phyloP scores from a whole-genome alignment of 305 asterid genomes.

The Solanum hybrid region DNA sequence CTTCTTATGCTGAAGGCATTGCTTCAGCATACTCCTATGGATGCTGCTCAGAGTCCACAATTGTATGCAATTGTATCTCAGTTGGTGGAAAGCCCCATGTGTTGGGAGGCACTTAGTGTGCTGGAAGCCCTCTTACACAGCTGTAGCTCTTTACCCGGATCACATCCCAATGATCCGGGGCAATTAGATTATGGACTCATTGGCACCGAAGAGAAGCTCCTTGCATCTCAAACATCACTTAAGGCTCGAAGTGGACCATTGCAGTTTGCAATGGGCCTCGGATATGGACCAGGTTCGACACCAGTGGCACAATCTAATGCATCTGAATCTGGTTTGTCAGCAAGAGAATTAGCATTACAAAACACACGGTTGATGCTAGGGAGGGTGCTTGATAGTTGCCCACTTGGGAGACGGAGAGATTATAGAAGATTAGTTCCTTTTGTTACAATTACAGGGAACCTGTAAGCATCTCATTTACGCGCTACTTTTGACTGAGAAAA shows the following conservation, averaged over 20 bases:
- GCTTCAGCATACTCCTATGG: conserved; percentile 96
- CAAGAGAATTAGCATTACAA: conserved; percentile 69
- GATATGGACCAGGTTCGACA: conserved; percentile 16
- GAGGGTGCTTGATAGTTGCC: conserved; percentile 78
- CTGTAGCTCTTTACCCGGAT: conserved; percentile 69
- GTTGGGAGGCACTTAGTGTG: conserved; percentile 98
- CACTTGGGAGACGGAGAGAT: conserved; percentile 87
- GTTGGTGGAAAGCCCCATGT: conserved; percentile 86
- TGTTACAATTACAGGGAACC: conserved; percentile 55
- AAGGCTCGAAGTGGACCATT: conserved; percentile 94
- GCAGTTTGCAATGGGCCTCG: conserved; percentile 64
- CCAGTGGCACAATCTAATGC: conserved; percentile 30
- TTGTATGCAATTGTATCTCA: conserved; percentile 96
- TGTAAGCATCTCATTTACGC: not conserved
- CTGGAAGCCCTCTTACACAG: conserved; percentile 96
- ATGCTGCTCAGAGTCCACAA: conserved; percentile 95
- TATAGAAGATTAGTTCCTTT: conserved; percentile 88
- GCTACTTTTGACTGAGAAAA: not conserved
- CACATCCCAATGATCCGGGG: conserved; percentile 56
- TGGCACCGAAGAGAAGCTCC: conserved; percentile 45
- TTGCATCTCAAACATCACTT: conserved; percentile 74
- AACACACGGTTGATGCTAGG: conserved; percentile 88
- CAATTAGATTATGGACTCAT: conserved; percentile 60
- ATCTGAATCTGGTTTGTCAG: conserved; percentile 45
- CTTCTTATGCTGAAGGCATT: conserved; percentile 93